Base-by-base conservation (phyloP, 139 green algal genomes). In the Zygnema circumcarinatum region DNA sequence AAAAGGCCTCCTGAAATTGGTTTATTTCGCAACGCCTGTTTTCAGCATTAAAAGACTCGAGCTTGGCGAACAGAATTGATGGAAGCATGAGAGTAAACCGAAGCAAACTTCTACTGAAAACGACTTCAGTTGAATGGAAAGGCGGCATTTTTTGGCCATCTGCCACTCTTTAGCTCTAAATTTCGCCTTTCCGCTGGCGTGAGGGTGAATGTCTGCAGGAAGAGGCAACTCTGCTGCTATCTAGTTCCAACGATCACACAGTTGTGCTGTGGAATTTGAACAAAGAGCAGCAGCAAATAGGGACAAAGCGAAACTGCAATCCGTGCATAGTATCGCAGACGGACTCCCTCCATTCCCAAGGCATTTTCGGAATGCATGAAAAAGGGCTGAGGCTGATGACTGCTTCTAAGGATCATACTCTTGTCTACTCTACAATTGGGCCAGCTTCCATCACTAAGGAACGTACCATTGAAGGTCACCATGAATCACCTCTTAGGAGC, bases 361-460 rank as follows among this genome's bases (percentile, higher is more conserved):
- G 85, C 78, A 89, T 90, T 29, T 90, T 90, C 25, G 85, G 69
- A 1, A 90, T 90, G 86, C 80, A 90, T 31, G 86, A 88, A 52
- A 54, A 42, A 31, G 79, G 67, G 0, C 25, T 53, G 33, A 0
- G 40, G 1, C 38, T 89, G 11, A 21, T 35, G 1, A 89, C 80
- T 38, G 79, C 86, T 20, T 90, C 86, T 39, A 90, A 90, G 72
- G 86, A 90, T 81, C 22, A 31, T 21, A 73, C 86, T 22, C 38
- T 84, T 32, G 84, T 25, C 0, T 29, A 85, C 42, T n/a, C 7
- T n/a, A 40, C 35, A 21, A 42, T 89, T 40, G 36, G 29, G 74
- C 52, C 74, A 31, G 29, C 74, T 31, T n/a, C 21, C 38, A 56
- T 90, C 21, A 22, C 38, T 22, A n/a, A 40, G 33, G 76, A 69